These are phyloP conservation scores for Toxoplasma gondii DNA, from an alignment of 169 alveolate genomes.

Conservation along the genomic window DNA sequence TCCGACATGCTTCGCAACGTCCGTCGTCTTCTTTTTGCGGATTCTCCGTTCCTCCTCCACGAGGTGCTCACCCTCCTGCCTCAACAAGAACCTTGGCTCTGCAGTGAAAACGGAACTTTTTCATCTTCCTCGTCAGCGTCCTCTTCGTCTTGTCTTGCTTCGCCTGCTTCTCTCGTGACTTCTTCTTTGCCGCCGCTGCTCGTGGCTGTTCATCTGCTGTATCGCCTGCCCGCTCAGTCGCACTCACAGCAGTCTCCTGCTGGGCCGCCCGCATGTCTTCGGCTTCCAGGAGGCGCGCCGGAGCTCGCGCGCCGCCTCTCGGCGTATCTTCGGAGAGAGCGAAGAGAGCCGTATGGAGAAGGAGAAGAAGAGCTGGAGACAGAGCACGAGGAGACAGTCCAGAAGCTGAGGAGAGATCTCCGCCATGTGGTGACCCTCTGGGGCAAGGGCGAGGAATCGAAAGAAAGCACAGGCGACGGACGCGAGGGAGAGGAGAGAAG, in stretches of 20 bases:
- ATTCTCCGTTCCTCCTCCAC: slow-evolving; percentile 5
- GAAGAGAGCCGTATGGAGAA: no score
- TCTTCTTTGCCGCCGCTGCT: neutral
- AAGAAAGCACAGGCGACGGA: no score
- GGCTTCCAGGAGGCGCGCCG: neutral
- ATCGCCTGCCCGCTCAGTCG: neutral
- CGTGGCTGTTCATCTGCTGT: neutral
- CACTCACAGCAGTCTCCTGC: neutral
- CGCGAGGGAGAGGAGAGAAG: neutral
- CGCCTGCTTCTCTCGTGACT: neutral
- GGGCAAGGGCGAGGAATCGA: no score
- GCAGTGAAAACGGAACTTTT: neutral
- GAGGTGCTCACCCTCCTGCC: neutral
- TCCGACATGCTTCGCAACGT: neutral
- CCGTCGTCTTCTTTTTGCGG: slow-evolving; percentile 17
- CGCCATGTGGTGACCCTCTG: no score
- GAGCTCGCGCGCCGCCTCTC: neutral
- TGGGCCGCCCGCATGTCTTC: neutral
- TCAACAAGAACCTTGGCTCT: neutral
- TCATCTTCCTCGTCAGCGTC: neutral
- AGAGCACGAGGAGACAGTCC: no score
- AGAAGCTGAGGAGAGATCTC: no score
- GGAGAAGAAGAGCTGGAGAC: no score
- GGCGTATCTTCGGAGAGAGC: no score
- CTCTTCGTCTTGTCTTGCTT: neutral